Conservation (phyloP, 306 rosid species). For the Casuarina equisetifolia region DNA sequence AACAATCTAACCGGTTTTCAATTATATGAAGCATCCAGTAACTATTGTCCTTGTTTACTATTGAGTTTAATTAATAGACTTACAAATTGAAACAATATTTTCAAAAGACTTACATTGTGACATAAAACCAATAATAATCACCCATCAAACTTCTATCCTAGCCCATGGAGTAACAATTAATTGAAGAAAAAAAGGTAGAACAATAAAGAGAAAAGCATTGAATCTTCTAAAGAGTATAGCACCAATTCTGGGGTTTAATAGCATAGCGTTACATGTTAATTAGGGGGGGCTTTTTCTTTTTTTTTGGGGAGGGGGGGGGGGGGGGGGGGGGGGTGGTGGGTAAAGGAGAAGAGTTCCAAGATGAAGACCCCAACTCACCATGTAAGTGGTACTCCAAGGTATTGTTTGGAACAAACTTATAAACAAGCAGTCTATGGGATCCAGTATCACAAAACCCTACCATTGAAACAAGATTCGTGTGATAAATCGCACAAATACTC, state of each 20-base stretch:
- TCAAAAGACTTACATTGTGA: not conserved
- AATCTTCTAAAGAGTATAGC: not conserved
- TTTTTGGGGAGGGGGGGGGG: too few relatives aligned
- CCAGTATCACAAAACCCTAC: constrained; percentile 93
- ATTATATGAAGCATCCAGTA: not conserved
- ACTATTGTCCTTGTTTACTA: not conserved
- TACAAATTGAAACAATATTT: not conserved
- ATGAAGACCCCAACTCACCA: constrained; percentile 40
- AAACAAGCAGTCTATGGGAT: constrained; percentile 75
- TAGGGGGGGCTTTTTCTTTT: not conserved
- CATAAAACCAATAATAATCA: not conserved
- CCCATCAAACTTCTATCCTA: not conserved
- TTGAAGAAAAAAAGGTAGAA: not conserved
- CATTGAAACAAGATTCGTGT: constrained; percentile 88
- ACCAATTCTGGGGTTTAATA: not conserved
- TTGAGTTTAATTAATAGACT: too few relatives aligned
- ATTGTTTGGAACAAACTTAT: constrained; percentile 82
- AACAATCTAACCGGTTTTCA: not conserved
- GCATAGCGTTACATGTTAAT: not conserved
- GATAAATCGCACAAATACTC: constrained; percentile 93
- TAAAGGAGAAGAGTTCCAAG: not conserved
- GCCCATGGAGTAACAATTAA: not conserved
- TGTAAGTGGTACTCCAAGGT: constrained; percentile 93
- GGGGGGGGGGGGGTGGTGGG: too few relatives aligned
- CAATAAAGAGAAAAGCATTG: not conserved